These are phyloP conservation scores for Aspergillus tubingensis DNA, from an alignment of 2,329 filamentous ascomycete species.

Conservation along the genomic window DNA sequence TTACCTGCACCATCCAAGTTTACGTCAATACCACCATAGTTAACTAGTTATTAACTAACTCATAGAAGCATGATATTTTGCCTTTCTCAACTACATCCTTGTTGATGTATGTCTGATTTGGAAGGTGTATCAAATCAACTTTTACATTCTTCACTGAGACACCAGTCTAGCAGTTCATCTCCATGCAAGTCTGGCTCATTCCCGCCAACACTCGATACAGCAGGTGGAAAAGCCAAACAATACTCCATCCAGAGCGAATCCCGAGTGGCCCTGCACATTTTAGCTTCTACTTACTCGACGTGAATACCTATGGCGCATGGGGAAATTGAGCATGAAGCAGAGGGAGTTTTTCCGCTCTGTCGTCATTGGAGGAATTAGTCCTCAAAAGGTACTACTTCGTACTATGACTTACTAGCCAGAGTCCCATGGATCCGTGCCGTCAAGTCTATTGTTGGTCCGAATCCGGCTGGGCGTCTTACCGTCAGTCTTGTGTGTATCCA, in stretches of 20 bases:
- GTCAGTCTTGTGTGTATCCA: background rate
- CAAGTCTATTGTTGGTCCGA: background rate
- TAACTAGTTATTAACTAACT: too few species aligned
- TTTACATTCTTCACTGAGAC: slow-evolving; percentile 5
- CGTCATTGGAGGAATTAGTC: background rate
- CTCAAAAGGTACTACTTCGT: too few species aligned
- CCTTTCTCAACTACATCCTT: background rate
- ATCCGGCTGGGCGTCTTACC: background rate
- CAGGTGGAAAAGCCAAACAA: background rate
- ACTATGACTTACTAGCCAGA: too few species aligned
- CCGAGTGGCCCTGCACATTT: background rate
- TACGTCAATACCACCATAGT: background rate
- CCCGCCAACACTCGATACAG: background rate
- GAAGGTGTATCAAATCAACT: background rate
- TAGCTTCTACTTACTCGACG: background rate
- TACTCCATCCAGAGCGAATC: background rate
- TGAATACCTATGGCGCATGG: background rate
- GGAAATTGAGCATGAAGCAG: background rate
- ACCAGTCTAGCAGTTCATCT: background rate
- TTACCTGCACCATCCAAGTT: background rate
- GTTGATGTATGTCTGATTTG: background rate
- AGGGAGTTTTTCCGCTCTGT: background rate
- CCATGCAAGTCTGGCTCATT: background rate
- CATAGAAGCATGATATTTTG: too few species aligned
- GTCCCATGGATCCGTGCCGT: background rate